Evolutionary conservation across 2,329 filamentous ascomycete genomes (phyloP), one percentile per base, ranked within the genome.

Genomic region (Monosporascus sp.): DNA sequence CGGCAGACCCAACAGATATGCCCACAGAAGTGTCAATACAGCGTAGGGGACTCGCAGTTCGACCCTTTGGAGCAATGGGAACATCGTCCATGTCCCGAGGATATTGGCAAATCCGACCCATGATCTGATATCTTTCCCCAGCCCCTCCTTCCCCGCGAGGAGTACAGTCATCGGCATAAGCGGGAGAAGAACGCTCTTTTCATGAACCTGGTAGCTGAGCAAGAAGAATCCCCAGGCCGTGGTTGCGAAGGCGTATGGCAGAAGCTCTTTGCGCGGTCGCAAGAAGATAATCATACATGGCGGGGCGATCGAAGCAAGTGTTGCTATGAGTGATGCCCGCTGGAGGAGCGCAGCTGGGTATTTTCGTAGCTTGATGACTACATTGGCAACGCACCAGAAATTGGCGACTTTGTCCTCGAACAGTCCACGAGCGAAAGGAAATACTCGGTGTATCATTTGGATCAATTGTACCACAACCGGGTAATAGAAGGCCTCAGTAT

Each of bases 401-500:
- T 99, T 99, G 65, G 94, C 94, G 20, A 99, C 95, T 72, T 99
- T 99, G 75, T 97, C 94, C 73, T 99, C 95, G 65, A 97, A 99
- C 7, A 99, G 75, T 3, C 94, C 94, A n/a, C 94, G 85, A 1
- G 92, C 85, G 67, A 99, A 97, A 1, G 95, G 94, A 64, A 99
- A 97, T 53, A 97, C 82, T n/a, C 94, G 87, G 68, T 97, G 90
- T 11, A 97, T 73, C 62, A 91, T 82, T 71, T 99, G 95, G 0
- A 86, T 77, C 37, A 95, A 64, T 69, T 96, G 91, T 65, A 94
- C 83, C 5, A 92, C 65, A 14, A 89, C 70, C 1, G 90, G 86
- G 65, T 90, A 94, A 64, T 90, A 86, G 66, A 82, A 78, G 2
- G 89, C 83, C 4, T 84, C 76, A 18, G 79, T 78, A 60, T 90